These are phyloP conservation scores for Oryza glaberrima DNA, from an alignment of 176 grass and related monocot species.

Conservation along the genomic window DNA sequence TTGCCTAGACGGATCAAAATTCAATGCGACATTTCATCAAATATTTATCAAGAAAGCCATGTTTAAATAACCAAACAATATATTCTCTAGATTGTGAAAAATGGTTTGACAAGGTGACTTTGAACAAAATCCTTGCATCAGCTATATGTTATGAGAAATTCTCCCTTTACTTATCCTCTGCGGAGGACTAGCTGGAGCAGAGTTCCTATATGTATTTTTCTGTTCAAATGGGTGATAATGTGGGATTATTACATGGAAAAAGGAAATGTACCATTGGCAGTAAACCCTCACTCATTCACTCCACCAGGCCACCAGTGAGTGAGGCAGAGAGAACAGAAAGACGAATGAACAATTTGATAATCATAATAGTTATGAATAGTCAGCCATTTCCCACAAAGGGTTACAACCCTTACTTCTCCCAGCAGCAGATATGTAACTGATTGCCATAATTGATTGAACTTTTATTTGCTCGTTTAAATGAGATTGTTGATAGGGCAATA, in stretches of 20 bases:
- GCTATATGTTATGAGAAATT: neutral
- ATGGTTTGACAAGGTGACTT: neutral
- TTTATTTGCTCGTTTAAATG: too few species aligned
- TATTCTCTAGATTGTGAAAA: neutral
- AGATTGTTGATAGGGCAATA: too few species aligned
- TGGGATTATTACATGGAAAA: neutral
- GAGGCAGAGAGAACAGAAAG: neutral
- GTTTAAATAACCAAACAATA: neutral
- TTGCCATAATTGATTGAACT: too few species aligned
- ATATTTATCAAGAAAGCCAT: neutral
- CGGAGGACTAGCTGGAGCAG: neutral
- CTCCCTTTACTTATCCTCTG: neutral
- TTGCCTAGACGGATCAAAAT: neutral
- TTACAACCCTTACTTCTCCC: too few species aligned
- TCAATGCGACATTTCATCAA: neutral
- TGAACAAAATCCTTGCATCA: neutral
- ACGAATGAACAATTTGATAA: neutral
- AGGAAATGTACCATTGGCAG: neutral
- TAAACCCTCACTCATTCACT: neutral
- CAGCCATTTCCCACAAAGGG: neutral
- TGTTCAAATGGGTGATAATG: neutral
- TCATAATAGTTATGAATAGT: neutral
- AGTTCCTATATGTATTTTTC: neutral
- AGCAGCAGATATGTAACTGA: too few species aligned
- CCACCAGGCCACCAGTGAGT: neutral